Evolutionary conservation across 169 alveolate genomes (phyloP).

Genomic region (Besnoitia besnoiti): DNA sequence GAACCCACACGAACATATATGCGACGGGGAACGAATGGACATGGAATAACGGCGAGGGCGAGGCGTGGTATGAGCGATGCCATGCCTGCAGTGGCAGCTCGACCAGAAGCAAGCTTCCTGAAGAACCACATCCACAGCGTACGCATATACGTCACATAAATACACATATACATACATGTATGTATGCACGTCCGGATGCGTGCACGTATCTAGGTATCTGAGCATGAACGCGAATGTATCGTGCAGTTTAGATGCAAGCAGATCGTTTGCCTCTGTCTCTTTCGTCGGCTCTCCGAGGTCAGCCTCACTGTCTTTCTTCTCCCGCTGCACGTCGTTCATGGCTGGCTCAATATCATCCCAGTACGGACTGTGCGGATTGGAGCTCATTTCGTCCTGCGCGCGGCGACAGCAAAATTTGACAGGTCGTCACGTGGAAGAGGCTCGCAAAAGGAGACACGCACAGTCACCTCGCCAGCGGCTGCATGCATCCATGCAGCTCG

Average conservation of each 20-base stretch:
- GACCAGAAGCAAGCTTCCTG: too few species aligned
- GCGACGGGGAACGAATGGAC: neutral
- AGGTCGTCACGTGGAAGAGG: too few species aligned
- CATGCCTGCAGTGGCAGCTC: too few species aligned
- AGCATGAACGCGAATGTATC: neutral
- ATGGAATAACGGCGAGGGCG: too few species aligned
- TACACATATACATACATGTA: neutral
- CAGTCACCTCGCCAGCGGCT: too few species aligned
- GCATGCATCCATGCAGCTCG: too few species aligned
- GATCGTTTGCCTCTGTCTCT: too few species aligned
- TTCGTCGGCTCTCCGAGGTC: too few species aligned
- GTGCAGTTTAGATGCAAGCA: too few species aligned
- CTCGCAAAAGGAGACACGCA: too few species aligned
- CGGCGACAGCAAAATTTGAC: neutral
- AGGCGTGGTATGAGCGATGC: too few species aligned
- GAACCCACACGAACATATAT: neutral
- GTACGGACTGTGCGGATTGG: conserved; percentile 21
- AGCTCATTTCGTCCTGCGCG: conserved; percentile 19
- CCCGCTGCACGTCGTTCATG: conserved; percentile 12
- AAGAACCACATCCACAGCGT: too few species aligned
- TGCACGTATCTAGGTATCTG: neutral
- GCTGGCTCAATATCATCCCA: conserved; percentile 42
- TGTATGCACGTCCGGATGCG: neutral
- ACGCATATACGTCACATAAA: neutral
- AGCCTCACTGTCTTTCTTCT: neutral